Base-by-base conservation (phyloP, 768 basidiomycete genomes). In the Tricholoma furcatifolium region DNA sequence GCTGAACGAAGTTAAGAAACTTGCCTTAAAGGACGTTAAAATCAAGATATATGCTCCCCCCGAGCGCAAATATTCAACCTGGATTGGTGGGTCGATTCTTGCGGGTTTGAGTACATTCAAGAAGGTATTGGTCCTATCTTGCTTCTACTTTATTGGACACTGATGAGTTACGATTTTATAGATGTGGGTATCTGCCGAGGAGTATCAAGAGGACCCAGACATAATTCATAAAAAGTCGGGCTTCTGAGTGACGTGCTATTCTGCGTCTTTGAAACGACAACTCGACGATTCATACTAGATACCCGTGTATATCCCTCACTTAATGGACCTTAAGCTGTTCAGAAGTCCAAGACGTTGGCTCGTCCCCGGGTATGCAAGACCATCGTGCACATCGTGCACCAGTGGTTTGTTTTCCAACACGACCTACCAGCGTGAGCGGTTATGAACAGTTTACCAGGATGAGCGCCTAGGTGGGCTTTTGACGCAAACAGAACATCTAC, bases 151-250 rank as follows among this genome's bases (percentile, higher is more conserved):
- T 38, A 59, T 49, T 23, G 49, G 50, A 27, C 46, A 18, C 59
- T 52, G 44, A 54, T 54, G 51, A 50, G 43, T 38, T 58, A 45
- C 27, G 23, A 43, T 27, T 49, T 34, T 51, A 15, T 52, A 97
- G 93, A 98, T 99, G 96, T 99, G 97, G 96, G 93, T 99, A 46
- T 95, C 93, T 42, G 94, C 95, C 35, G 96, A 99, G 71, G 97
- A 98, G 72, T 98, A 98, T 67, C 93, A 97, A 71, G 96, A 99
- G 70, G 96, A 98, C 72, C 95, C 96, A 50, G 95, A 98, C 65
- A 91, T 98, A 64, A 98, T 98, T 65, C 95, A 97, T 72, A 95
- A 92, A 73, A 96, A 96, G 72, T 80, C 88, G 52, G 91, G 90
- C 43, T 93, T 93, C 70, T 93, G 65, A 71, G 47, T 38, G 60